Percentiles rank a stretch among this genome's conserved stretches.
Conservation (phyloP, 2,329 filamentous ascomycete genomes). For the Fusarium musae region DNA sequence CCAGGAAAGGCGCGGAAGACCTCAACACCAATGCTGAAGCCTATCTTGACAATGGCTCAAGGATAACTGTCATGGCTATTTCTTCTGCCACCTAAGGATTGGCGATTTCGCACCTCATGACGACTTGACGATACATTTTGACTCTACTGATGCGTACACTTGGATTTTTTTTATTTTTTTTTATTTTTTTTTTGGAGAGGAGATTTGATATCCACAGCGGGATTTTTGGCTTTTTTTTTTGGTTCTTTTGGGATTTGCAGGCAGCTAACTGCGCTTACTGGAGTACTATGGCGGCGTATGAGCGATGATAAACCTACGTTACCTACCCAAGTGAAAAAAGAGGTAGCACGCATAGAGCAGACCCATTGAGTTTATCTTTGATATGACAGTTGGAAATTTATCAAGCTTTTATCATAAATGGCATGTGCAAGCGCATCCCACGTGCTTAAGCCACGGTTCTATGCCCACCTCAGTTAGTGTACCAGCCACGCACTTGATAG, state of each 20-base stretch:
- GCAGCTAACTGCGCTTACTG: constrained; percentile 18
- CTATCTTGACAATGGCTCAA: constrained; percentile 38
- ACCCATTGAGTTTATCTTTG: constrained; percentile 24
- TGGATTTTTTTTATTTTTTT: neutral
- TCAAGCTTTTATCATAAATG: constrained; percentile 24
- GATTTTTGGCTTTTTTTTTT: constrained; percentile 27
- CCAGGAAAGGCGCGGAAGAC: constrained; percentile 34
- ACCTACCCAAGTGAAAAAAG: neutral
- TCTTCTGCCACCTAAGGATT: constrained; percentile 36
- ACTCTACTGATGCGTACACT: constrained; percentile 5
- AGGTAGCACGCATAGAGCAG: constrained; percentile 24
- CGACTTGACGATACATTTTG: constrained; percentile 25
- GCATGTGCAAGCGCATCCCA: constrained; percentile 24
- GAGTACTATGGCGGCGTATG: constrained; percentile 29
- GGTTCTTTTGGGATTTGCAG: constrained; percentile 11
- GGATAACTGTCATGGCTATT: constrained; percentile 38
- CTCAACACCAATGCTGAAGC: constrained; percentile 29
- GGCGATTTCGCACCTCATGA: neutral
- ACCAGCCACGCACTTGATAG: constrained; percentile 11
- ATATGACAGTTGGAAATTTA: constrained; percentile 31
- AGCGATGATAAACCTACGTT: constrained; percentile 13
- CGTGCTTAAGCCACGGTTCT: constrained; percentile 13
- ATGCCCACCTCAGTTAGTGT: neutral
- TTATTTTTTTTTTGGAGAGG: neutral
- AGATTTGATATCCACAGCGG: constrained; percentile 30